phyloP scores from a whole-genome alignment of 768 basidiomycete genomes.

The Termitomyces sp. region DNA sequence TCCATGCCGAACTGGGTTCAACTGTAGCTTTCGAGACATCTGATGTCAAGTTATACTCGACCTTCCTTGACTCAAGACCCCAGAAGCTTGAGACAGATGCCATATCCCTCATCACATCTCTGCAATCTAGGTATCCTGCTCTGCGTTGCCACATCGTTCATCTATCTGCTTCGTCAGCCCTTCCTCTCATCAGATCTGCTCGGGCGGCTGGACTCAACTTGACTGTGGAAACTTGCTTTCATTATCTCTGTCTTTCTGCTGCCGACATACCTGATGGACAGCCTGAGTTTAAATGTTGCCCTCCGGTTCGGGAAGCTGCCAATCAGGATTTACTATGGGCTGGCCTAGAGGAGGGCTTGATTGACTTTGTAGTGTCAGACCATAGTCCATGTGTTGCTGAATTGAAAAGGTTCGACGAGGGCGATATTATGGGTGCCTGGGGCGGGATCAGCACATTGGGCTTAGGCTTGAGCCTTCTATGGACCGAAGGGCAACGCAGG shows the following conservation, averaged over 20 bases:
- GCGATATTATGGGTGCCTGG: conserved; percentile 89
- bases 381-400: conserved; percentile 87
- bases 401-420: conserved; percentile 73
- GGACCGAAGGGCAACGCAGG: conserved; percentile 73
- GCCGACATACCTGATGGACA: conserved; percentile 67
- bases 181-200: conserved; percentile 72
- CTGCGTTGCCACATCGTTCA: conserved; percentile 94
- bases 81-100: conserved; percentile 75
- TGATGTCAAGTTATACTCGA: conserved; percentile 59
- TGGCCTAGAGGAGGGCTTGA: conserved; percentile 74
- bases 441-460: conserved; percentile 93
- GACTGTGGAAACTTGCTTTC: conserved; percentile 96
- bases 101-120: conserved; percentile 66
- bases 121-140: conserved; percentile 57
- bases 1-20: conserved; percentile 84
- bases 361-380: conserved; percentile 94
- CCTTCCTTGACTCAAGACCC: conserved; percentile 86
- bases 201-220: conserved; percentile 59
- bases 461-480: conserved; percentile 81
- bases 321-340: conserved; percentile 81
- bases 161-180: conserved; percentile 79
- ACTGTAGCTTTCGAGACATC: conserved; percentile 8
- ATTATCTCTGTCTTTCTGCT: conserved; percentile 82
- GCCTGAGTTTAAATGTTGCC: conserved; percentile 95
- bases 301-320: conserved; percentile 72